These are phyloP conservation scores for Dipteronia sinensis DNA, from an alignment of 345 rosid genomes.

Conservation along the genomic window DNA sequence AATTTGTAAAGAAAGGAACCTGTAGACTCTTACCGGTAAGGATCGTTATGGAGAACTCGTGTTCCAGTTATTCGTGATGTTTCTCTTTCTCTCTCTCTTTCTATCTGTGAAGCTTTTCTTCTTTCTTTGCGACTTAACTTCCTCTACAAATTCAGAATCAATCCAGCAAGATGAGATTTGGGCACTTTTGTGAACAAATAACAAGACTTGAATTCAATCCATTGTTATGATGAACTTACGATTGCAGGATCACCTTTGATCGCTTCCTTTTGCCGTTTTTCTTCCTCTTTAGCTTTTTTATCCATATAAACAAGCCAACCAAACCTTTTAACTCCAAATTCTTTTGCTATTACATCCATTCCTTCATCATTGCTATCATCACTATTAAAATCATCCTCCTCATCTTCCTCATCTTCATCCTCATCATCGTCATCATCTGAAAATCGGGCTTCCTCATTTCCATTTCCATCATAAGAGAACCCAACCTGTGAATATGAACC, in stretches of 20 bases:
- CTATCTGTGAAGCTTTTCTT: constrained; percentile 91
- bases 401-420: constrained; percentile 72
- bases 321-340: constrained; percentile 88
- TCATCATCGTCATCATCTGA: constrained; percentile 65
- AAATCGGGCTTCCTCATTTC: constrained; percentile 53
- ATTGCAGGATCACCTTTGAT: constrained; percentile 97
- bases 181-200: background rate
- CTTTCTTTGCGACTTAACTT: constrained; percentile 98
- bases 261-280: constrained; percentile 87
- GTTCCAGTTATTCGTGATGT: constrained; percentile 66
- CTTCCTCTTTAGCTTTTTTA: constrained; percentile 92
- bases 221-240: constrained; percentile 54
- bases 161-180: constrained; percentile 11
- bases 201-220: constrained; percentile 14
- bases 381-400: constrained; percentile 88
- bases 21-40: constrained; percentile 62
- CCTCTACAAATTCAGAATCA: constrained; percentile 51
- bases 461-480: constrained; percentile 79
- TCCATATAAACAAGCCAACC: constrained; percentile 99
- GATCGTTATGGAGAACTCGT: constrained; percentile 77
- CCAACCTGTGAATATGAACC: constrained; percentile 94
- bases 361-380: constrained; percentile 94
- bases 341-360: constrained; percentile 89
- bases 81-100: constrained; percentile 92
- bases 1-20: background rate